Base-by-base conservation (phyloP, 805 yeast genomes). In the Ogataea kodamae region DNA sequence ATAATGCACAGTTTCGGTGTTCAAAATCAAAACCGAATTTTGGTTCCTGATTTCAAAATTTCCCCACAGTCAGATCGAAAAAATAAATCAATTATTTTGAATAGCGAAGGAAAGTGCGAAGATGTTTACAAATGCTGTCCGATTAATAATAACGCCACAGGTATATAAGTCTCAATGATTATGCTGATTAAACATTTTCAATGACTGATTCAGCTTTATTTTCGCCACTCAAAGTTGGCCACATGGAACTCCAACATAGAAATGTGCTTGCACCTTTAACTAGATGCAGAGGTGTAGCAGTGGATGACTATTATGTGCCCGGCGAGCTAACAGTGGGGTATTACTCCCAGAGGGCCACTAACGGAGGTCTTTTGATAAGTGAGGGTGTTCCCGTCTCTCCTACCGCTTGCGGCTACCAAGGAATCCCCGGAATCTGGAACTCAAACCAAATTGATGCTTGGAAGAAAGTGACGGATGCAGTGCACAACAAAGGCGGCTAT, bases 331-430 rank as follows among this genome's bases (percentile, higher is more conserved):
- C 66, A 32, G 51, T 55, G 6, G 62, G 67, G 39, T 76, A 78
- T 53, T 80, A 79, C 48, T 58, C 48, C 16, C 74, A 74, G 49
- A 67, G 82, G 48, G 65, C 83, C 0, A 56, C 57, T 28, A 67
- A 70, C 8, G 84, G 84, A n/a, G 67, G 81, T n/a, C 54, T 80
- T 36, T 43, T 77, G 19, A 67, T 75, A 43, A 59, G 79, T 7
- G 86, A 79, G 50, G 84, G 75, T 9, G 65, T 76, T 1, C 65
- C 64, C 43, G 64, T 67, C 17, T 60, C 74, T 10, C 45, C 58
- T 3, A 30, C 55, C 64, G 59, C 63, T 50, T 48, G 74, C 37
- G 65, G 70, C 17, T 62, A 60, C 40, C 55, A 55, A n/a, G 40
- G 54, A 21, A 69, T 61, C 9, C 76, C 80, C 12, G 78, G 75